Conservation (phyloP, 148 eudicot genomes). For the Fagopyrum homotropicum region DNA sequence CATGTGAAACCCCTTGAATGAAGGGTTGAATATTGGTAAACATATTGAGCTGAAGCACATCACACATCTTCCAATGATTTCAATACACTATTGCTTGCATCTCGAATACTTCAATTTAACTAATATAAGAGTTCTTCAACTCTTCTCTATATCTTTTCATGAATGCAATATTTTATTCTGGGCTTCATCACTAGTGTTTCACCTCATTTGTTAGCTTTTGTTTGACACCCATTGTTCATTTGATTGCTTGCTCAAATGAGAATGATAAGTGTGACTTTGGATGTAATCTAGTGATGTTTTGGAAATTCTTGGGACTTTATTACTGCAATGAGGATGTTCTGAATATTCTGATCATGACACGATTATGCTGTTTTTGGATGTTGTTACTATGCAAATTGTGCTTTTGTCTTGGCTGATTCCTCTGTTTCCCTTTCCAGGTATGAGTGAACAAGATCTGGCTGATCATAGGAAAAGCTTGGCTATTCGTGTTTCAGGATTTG, state of each 20-base stretch:
- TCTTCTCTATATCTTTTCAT: background rate
- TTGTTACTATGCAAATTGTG: background rate
- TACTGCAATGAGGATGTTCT: constrained; percentile 5
- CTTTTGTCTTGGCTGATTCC: background rate
- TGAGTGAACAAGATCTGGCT: constrained; percentile 82
- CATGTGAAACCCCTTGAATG: background rate
- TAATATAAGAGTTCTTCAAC: background rate
- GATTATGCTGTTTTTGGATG: background rate
- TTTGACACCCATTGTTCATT: background rate
- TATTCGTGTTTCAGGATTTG: constrained; percentile 90
- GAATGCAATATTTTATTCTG: background rate
- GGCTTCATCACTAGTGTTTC: background rate
- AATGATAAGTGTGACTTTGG: background rate
- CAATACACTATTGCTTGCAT: background rate
- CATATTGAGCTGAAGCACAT: background rate
- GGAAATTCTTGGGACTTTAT: background rate
- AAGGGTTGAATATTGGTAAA: background rate
- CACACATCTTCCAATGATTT: background rate
- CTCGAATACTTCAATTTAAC: background rate
- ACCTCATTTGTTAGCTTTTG: background rate
- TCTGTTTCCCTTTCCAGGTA: constrained; percentile 35
- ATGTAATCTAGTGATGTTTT: background rate
- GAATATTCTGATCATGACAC: background rate
- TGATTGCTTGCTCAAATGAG: background rate
- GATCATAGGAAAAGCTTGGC: constrained; percentile 73